Percentiles rank a stretch among this genome's conserved stretches.
These are phyloP conservation scores for Cyclotella cryptica DNA, from an alignment of 108 stramenopile genomes.

Conservation along the genomic window DNA sequence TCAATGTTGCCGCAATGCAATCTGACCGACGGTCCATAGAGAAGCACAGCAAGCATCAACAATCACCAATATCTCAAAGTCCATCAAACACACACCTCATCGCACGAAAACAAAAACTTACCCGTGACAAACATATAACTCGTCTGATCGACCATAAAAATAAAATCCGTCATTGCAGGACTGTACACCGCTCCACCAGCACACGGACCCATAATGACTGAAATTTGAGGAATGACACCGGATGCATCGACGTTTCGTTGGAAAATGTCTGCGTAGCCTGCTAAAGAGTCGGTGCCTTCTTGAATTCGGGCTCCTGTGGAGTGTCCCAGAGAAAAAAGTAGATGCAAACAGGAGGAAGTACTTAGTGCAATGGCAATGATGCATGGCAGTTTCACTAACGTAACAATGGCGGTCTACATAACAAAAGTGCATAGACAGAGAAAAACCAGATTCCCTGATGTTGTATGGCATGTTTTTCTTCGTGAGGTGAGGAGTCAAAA, in stretches of 20 bases:
- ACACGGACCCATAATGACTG: constrained; percentile 96
- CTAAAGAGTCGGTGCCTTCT: constrained; percentile 97
- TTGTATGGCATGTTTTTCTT: too few species aligned
- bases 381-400: too few species aligned
- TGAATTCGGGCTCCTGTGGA: constrained; percentile 93
- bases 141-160: constrained; percentile 97
- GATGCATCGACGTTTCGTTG: constrained; percentile 97
- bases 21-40: neutral
- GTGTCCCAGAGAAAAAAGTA: neutral
- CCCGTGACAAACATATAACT: constrained; percentile 99
- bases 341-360: neutral
- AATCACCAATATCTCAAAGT: neutral
- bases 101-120: neutral
- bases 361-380: neutral
- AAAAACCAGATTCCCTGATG: too few species aligned
- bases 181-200: constrained; percentile 96
- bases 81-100: neutral
- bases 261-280: constrained; percentile 98
- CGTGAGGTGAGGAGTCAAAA: too few species aligned
- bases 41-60: neutral
- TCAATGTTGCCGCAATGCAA: neutral
- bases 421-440: too few species aligned
- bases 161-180: constrained; percentile 99
- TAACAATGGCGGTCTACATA: too few species aligned
- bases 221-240: constrained; percentile 96